Evolutionary conservation across 2,329 filamentous ascomycete genomes (phyloP), one percentile per base, ranked within the genome.

Genomic region (Xylaria sp.): DNA sequence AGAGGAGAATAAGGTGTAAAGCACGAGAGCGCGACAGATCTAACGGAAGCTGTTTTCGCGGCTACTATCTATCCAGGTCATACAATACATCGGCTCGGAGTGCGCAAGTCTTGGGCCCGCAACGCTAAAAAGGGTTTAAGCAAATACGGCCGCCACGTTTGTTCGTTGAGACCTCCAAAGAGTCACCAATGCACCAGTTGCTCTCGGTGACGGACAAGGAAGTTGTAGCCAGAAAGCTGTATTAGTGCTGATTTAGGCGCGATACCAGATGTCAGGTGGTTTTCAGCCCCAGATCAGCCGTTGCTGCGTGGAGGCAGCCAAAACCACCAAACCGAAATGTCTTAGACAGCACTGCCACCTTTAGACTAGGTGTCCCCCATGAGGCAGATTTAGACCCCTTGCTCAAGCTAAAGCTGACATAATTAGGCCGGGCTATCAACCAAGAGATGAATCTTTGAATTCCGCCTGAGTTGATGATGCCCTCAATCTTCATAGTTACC

Each of bases 261-360:
- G 37, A 7, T 19, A 15, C 4, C 7, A 44, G 11, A n/a, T 11
- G 23, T 47, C 43, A 47, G 27, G 31, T 47, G 27, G 46, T 27
- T n/a, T 44, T 35, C 40, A 35, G 38, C 38, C 40, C 35, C 38
- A 46, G 41, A 33, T 44, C 51, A 56, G 54, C 44, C n/a, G 21
- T 40, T 17, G 31, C 13, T 1, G 19, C 19, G 27, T 8, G 19
- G n/a, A 31, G 27, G 27, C n/a, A 55, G 15, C 41, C 7, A 31
- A 17, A 40, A 38, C 35, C 9, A 49, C n/a, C n/a, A n/a, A n/a
- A n/a, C n/a, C n/a, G 4, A 49, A 17, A 4, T 27, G 54, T 27
- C 44, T 41, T n/a, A n/a, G n/a, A n/a, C n/a, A 41, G 49, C 54
- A 49, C 19, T 49, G 54, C 54, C 54, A 49, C 54, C 27, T 15